These are phyloP conservation scores for Keqinozyma sinolaborantium DNA, from an alignment of 1,139 yeast species.

Conservation along the genomic window DNA sequence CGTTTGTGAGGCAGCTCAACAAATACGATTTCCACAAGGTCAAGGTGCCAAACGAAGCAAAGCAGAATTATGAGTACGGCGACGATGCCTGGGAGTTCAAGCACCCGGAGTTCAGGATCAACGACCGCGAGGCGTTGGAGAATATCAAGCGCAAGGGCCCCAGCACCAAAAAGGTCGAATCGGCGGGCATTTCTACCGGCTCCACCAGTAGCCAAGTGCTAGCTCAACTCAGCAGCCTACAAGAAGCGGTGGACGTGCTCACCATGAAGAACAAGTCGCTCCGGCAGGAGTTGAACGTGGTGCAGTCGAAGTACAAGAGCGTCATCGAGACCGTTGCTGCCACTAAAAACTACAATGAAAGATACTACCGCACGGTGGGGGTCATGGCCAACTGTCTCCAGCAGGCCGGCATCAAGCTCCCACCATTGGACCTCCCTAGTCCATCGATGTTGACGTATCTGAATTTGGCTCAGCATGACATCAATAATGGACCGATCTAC, in stretches of 20 bases:
- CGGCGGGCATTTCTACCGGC: constrained; percentile 4
- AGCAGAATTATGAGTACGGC: constrained; percentile 55
- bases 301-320: constrained; percentile 60
- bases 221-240: constrained; percentile 19
- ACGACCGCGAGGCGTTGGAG: constrained; percentile 69
- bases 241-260: constrained; percentile 41
- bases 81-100: constrained; percentile 93
- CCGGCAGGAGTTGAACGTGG: constrained; percentile 39
- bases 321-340: constrained; percentile 59
- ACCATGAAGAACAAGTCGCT: constrained; percentile 39
- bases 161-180: constrained; percentile 36
- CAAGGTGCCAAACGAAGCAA: constrained; percentile 54
- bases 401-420: constrained; percentile 65
- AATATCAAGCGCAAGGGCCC: constrained; percentile 83
- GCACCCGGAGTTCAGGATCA: constrained; percentile 80
- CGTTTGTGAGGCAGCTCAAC: constrained; percentile 91
- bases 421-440: constrained; percentile 55
- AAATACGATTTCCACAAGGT: constrained; percentile 97
- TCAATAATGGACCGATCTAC: constrained; percentile 12
- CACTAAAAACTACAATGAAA: constrained; percentile 53
- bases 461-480: neutral
- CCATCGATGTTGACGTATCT: constrained; percentile 13
- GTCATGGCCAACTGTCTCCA: constrained; percentile 45
- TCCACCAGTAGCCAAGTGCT: constrained; percentile 4
- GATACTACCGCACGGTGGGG: constrained; percentile 50